Percentiles rank a stretch among this genome's conserved stretches.
Evolutionary conservation across 768 basidiomycete genomes (phyloP).

Genomic region (Amanita inopinata): DNA sequence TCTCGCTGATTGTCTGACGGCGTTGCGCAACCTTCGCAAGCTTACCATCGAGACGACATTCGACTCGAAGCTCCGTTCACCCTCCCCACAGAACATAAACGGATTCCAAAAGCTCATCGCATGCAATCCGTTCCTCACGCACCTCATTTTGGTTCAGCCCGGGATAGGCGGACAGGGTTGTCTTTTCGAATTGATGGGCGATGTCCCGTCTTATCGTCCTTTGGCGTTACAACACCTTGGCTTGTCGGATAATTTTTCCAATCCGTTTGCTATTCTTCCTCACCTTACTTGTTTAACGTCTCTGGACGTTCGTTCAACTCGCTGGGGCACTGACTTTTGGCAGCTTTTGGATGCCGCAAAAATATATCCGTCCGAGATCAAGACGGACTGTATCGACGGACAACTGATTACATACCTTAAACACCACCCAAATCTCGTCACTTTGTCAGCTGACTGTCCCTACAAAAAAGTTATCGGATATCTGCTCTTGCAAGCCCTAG

Average conservation of each 20-base stretch:
- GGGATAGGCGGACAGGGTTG: too few species aligned
- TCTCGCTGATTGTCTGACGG: background rate
- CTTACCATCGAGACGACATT: background rate
- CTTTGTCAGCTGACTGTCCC: background rate
- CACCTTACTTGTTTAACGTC: constrained; percentile 1
- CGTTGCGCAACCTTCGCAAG: background rate
- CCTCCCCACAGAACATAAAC: background rate
- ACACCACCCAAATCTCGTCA: background rate
- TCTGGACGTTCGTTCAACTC: background rate
- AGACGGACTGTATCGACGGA: background rate
- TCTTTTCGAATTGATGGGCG: too few species aligned
- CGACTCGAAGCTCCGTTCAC: too few species aligned
- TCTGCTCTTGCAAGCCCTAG: constrained; percentile 2
- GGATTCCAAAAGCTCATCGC: constrained; percentile 1
- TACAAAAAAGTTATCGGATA: background rate
- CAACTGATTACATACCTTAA: constrained; percentile 1
- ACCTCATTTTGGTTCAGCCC: background rate
- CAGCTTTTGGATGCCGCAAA: background rate
- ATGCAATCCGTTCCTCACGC: background rate
- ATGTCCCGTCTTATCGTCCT: background rate
- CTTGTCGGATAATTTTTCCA: background rate
- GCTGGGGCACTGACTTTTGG: background rate
- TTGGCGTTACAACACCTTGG: background rate
- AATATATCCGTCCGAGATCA: constrained; percentile 2
- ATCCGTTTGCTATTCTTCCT: background rate